Percentiles rank a stretch among this genome's conserved stretches.
Conservation (phyloP, 2,329 filamentous ascomycete species). For the Cercospora sojina region DNA sequence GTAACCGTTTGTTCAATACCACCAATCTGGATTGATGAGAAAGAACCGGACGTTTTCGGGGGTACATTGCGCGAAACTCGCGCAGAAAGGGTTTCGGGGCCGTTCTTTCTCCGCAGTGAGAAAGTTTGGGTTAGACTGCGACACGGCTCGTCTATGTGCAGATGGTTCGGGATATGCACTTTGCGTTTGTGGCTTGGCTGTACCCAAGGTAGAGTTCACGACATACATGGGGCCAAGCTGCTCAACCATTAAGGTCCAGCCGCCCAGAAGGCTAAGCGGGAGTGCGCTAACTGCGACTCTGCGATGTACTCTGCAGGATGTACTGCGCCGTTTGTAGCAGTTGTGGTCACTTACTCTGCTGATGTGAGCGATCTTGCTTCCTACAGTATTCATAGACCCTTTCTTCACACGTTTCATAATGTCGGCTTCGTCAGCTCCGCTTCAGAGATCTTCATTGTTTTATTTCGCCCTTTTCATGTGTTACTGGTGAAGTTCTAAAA, state of each 20-base stretch:
- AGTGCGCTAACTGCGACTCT: neutral
- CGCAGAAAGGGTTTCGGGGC: neutral
- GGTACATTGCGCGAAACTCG: neutral
- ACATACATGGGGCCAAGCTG: neutral
- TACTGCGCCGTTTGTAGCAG: neutral
- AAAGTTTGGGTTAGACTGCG: neutral
- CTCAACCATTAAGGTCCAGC: neutral
- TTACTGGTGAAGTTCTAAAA: neutral
- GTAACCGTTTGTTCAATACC: constrained; percentile 61
- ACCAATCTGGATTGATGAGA: constrained; percentile 44
- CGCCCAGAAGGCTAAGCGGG: neutral
- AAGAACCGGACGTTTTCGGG: neutral
- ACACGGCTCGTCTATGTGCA: neutral
- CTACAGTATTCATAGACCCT: neutral
- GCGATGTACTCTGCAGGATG: neutral
- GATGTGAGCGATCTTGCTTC: neutral
- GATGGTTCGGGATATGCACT: neutral
- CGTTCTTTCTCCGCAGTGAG: neutral
- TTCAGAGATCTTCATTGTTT: neutral
- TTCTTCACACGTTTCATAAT: neutral
- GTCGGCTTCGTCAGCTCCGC: neutral
- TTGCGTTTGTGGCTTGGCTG: neutral
- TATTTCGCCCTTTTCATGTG: neutral
- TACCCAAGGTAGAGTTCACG: neutral
- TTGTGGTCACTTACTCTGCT: neutral